Base-by-base conservation (phyloP, 116 monocot species). In the Trichopus zeylanicus region DNA sequence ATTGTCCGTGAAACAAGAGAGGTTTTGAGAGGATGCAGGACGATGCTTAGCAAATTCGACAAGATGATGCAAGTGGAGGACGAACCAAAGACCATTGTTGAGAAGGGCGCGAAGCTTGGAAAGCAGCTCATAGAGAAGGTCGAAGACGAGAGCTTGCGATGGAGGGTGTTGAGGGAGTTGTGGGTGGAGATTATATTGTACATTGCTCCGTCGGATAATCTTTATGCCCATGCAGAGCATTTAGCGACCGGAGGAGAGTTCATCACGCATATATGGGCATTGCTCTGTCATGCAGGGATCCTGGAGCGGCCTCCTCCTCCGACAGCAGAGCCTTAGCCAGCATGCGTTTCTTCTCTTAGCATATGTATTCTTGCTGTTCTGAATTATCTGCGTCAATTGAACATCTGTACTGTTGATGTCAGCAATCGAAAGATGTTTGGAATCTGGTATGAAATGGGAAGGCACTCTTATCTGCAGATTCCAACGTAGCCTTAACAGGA, bases 261-360 rank as follows among this genome's bases (percentile, higher is more conserved):
- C 60, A 68, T 68, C 27, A 68, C 68, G 0, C 68, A 59, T 53
- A 10, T 68, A 0, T 68, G 68, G 68, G 51, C 68, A 0, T 19
- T 68, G 32, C 60, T 68, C 6, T 26, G 29, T 9, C 68, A 52
- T 15, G 34, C 51, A 0, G 68, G 55, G 13, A 31, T 55, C 27
- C 26, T 18, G 0, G 28, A 22, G 29, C 22, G 54, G 26, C n/a
- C n/a, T n/a, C n/a, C n/a, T n/a, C n/a, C n/a, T n/a, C 54, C 29
- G 42, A 42, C 5, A 15, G n/a, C 42, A 15, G 37, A 1, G 8
- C 12, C 12, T 37, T 8, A 37, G 37, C 5, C n/a, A n/a, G n/a
- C n/a, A n/a, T n/a, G n/a, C n/a, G n/a, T n/a, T n/a, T n/a, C n/a
- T n/a, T n/a, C n/a, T n/a, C n/a, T n/a, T n/a, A n/a, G n/a, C n/a